A percentile compares a stretch with the other conserved stretches of the same genome.
Evolutionary conservation across 805 yeast genomes (phyloP).

Genomic region (Teunomyces atbi): DNA sequence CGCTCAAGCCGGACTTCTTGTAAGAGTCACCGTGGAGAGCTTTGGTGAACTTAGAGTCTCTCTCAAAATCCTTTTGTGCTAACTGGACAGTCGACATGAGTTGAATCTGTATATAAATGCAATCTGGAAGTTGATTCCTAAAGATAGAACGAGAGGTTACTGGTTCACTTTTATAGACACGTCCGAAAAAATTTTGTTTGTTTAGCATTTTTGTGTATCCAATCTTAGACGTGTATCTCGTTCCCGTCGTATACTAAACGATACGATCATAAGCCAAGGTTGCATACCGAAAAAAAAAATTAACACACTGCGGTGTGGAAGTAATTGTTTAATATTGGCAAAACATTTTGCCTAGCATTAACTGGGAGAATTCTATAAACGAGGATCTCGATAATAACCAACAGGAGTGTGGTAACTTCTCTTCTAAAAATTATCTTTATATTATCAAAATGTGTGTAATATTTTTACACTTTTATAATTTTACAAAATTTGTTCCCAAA

Average conservation of each 20-base stretch:
- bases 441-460: too few species aligned
- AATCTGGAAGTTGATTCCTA: neutral
- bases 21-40: slow-evolving; percentile 83
- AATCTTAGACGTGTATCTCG: neutral
- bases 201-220: slow-evolving; percentile 1
- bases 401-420: too few species aligned
- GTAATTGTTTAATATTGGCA: neutral
- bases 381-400: too few species aligned
- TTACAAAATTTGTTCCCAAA: too few species aligned
- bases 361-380: too few species aligned
- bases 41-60: slow-evolving; percentile 73
- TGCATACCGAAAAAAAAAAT: neutral
- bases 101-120: slow-evolving; percentile 7
- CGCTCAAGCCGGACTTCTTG: slow-evolving; percentile 67
- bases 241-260: slow-evolving; percentile 4
- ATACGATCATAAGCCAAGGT: neutral
- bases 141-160: neutral
- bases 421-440: too few species aligned
- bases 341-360: too few species aligned
- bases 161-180: slow-evolving; percentile 3
- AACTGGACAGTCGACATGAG: slow-evolving; percentile 1
- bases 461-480: too few species aligned
- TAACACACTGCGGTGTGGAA: neutral
- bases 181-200: slow-evolving; percentile 3
- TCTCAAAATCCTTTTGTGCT: slow-evolving; percentile 50